Evolutionary conservation across 257 asterid genomes (phyloP).

Genomic region (Solanum lycopersicoides): DNA sequence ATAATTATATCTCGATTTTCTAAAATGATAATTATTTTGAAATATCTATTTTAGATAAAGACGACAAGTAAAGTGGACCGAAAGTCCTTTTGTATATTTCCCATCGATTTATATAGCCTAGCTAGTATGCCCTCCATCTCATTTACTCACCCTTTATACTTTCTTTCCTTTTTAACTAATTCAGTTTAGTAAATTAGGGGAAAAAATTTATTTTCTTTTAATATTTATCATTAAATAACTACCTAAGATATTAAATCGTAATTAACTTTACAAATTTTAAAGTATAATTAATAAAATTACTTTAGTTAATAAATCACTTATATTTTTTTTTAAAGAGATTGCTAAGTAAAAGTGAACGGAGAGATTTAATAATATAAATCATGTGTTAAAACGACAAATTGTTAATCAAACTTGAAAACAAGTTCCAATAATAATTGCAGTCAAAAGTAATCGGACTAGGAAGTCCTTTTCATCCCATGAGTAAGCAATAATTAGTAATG

Average conservation of each 20-base stretch:
- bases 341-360: not conserved
- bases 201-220: not conserved
- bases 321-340: too few species aligned
- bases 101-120: too few species aligned
- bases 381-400: not conserved
- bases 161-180: not conserved
- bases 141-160: not conserved
- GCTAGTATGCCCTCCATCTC: too few species aligned
- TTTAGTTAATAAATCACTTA: too few species aligned
- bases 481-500: not conserved
- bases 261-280: too few species aligned
- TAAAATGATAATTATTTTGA: not conserved
- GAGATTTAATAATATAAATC: too few species aligned
- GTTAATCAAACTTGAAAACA: not conserved
- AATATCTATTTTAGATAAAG: not conserved
- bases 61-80: not conserved
- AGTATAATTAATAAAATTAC: too few species aligned
- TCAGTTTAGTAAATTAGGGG: not conserved
- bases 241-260: too few species aligned
- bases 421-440: not conserved
- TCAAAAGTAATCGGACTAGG: not conserved
- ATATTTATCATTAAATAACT: too few species aligned
- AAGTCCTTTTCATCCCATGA: not conserved
- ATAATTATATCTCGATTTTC: not conserved
- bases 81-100: not conserved